These are phyloP conservation scores for Aspergillus sparsus DNA, from an alignment of 495 filamentous ascomycete species.

Conservation along the genomic window DNA sequence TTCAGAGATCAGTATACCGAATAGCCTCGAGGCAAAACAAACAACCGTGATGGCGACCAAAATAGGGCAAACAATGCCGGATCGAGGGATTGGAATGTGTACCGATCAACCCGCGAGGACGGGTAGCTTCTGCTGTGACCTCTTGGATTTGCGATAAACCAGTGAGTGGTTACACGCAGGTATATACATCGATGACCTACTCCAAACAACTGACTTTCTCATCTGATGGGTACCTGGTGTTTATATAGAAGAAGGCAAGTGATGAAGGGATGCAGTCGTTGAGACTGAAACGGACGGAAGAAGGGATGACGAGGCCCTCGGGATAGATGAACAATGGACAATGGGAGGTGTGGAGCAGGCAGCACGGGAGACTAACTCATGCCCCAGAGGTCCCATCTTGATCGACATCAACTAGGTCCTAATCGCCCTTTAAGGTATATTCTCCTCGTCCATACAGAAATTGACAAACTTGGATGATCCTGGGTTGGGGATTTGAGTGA, in stretches of 20 bases:
- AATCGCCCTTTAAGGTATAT: background rate
- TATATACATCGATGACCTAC: conserved; percentile 15
- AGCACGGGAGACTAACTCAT: conserved; percentile 14
- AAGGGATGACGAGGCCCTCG: conserved; percentile 8
- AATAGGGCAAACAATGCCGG: conserved; percentile 26
- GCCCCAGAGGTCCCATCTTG: conserved; percentile 10
- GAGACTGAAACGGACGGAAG: background rate
- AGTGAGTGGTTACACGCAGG: conserved; percentile 14
- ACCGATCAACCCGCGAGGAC: conserved; percentile 3
- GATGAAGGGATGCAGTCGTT: conserved; percentile 2
- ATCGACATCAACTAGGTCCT: background rate
- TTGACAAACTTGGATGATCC: background rate
- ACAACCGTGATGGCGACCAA: conserved; percentile 10
- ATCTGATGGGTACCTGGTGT: conserved; percentile 10
- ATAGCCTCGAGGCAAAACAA: conserved; percentile 18
- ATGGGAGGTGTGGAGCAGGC: background rate
- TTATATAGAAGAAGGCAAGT: background rate
- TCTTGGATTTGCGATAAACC: background rate
- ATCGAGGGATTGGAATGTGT: conserved; percentile 25
- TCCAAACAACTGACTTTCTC: conserved; percentile 9
- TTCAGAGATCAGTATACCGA: conserved; percentile 12
- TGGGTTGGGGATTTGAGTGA: no score
- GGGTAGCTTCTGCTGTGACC: background rate
- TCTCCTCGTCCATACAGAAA: background rate
- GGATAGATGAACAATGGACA: conserved; percentile 7